Evolutionary conservation across 2,329 filamentous ascomycete species (phyloP).

Genomic region (Nemania sp.): DNA sequence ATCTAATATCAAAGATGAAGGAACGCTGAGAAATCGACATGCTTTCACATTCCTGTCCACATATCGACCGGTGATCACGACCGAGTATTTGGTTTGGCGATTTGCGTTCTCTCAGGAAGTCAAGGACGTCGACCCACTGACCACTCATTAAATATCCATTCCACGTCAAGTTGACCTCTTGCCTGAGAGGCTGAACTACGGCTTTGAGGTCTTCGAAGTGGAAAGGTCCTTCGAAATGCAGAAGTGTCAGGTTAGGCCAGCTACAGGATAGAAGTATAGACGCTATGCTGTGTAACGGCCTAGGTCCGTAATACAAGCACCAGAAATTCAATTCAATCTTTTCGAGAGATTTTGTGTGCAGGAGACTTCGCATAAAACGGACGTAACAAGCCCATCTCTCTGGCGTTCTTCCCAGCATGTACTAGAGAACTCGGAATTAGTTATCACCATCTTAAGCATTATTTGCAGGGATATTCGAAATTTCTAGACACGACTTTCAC

Average conservation of each 20-base stretch:
- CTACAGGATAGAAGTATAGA: not conserved
- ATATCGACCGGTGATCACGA: no score
- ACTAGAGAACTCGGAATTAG: no score
- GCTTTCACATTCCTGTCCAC: no score
- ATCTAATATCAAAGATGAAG: conserved; percentile 1
- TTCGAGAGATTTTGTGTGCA: conserved; percentile 2
- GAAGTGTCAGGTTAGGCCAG: conserved; percentile 7
- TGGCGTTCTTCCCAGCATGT: no score
- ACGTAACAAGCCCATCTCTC: no score
- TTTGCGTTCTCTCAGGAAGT: no score
- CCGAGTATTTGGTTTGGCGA: no score
- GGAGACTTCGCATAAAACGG: not conserved
- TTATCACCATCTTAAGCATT: no score
- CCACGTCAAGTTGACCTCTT: not conserved
- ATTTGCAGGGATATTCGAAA: no score
- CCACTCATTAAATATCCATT: not conserved
- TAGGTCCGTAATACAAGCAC: not conserved
- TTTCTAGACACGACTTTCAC: no score
- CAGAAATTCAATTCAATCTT: not conserved
- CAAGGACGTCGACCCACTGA: no score
- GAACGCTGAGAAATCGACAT: no score
- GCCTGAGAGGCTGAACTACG: conserved; percentile 8
- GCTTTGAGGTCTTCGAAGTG: conserved; percentile 18
- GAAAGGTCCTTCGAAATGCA: conserved; percentile 12
- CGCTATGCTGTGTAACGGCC: not conserved